Evolutionary conservation across 306 rosid species (phyloP), one percentile per base, ranked within the genome.

Genomic region (Rosa chinensis): DNA sequence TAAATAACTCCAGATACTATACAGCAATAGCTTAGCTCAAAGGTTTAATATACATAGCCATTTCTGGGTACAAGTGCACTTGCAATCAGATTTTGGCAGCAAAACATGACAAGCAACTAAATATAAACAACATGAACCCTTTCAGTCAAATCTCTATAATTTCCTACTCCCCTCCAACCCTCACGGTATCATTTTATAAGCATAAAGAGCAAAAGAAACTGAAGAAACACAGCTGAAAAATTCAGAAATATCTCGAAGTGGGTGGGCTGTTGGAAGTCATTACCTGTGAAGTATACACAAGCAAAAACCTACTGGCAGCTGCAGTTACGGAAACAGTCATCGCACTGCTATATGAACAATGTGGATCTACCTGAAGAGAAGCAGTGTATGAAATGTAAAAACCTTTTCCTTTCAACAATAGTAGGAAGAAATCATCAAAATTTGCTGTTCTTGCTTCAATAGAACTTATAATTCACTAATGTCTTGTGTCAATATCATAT

Each of bases 351-450:
- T 96, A 96, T 61, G 98, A 90, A 88, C 99, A 96, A 81, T 93
- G 99, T 75, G 99, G 99, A 80, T 93, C 99, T 79, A 90, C 94
- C 99, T 96, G 89, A 78, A 83, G 71, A 80, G 70, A 68, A 85
- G 28, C 53, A 84, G 62, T 50, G n/a, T 81, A 86, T 23, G 72
- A 81, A 67, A 81, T 21, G 73, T n/a, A 70, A 74, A 77, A 78
- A 74, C 40, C 45, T 40, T 35, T n/a, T 40, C 78, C 43, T 37
- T 70, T 52, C 61, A 77, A 71, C 42, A 52, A 81, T 11, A 45
- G 66, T 37, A 44, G 78, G 59, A 88, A 47, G 25, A 35, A 63
- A 47, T 47, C 5, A 44, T 45, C 12, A 53, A 13, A 73, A 56
- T 3, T 11, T 11, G 8, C 12, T 40, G 5, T 58, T 39, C 44